Percentiles rank a stretch among this genome's conserved stretches.
phyloP scores from a whole-genome alignment of 495 filamentous ascomycete species.

The Poronia punctata region DNA sequence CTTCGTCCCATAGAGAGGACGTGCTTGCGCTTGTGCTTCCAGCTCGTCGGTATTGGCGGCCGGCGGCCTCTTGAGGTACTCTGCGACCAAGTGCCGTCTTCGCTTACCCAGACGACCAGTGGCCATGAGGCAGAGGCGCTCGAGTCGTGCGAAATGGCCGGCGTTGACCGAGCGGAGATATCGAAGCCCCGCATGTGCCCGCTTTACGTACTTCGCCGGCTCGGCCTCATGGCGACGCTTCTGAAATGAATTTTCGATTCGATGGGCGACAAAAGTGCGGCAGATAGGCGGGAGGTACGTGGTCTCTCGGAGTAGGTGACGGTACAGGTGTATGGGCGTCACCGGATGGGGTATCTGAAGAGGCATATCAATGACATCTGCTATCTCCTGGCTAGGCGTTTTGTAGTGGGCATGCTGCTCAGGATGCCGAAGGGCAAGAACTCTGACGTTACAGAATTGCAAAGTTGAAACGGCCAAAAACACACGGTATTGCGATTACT shows the following conservation, averaged over 20 bases:
- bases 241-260: conserved; percentile 54
- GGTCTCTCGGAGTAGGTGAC: conserved; percentile 74
- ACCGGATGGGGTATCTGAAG: conserved; percentile 25
- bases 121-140: conserved; percentile 55
- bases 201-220: conserved; percentile 12
- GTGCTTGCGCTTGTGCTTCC: conserved; percentile 3
- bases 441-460: too few species aligned
- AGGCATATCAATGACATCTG: too few species aligned
- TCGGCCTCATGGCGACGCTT: conserved; percentile 10
- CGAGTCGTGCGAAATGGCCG: conserved; percentile 56
- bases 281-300: conserved; percentile 72
- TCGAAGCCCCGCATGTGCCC: conserved; percentile 31
- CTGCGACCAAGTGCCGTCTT: conserved; percentile 51
- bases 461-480: too few species aligned
- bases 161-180: conserved; percentile 37
- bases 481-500: too few species aligned
- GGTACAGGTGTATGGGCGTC: conserved; percentile 57
- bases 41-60: conserved; percentile 31
- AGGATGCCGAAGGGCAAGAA: too few species aligned
- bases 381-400: too few species aligned
- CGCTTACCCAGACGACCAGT: conserved; percentile 72
- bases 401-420: too few species aligned
- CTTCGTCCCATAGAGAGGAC: neutral
- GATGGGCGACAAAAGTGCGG: conserved; percentile 49
- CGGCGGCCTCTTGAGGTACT: conserved; percentile 36